These are phyloP conservation scores for Ascosphaera aggregata DNA, from an alignment of 2,329 filamentous ascomycete species.

Conservation along the genomic window DNA sequence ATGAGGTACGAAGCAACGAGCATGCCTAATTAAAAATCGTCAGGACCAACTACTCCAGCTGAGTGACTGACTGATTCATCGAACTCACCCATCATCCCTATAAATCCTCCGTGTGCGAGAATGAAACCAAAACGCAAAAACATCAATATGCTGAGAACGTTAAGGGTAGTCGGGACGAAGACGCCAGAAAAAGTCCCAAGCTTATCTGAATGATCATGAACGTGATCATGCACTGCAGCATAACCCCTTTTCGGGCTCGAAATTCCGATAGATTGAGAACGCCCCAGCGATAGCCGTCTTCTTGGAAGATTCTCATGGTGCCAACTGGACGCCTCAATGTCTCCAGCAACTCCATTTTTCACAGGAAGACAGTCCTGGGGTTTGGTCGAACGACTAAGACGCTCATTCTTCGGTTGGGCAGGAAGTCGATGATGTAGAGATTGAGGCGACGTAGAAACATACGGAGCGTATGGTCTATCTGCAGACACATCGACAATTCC, in stretches of 20 bases:
- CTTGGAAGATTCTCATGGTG: neutral
- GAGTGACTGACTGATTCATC: constrained; percentile 1
- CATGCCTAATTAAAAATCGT: constrained; percentile 28
- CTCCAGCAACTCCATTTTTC: too few relatives aligned
- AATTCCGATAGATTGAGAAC: neutral
- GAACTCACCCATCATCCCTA: constrained; percentile 52
- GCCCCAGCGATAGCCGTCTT: neutral
- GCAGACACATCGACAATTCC: constrained; percentile 1
- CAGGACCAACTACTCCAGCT: constrained; percentile 6
- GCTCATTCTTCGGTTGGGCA: neutral
- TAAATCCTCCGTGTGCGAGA: constrained; percentile 52
- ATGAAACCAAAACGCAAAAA: constrained; percentile 76
- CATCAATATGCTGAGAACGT: constrained; percentile 79
- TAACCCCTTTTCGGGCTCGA: neutral
- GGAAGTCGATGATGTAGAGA: neutral
- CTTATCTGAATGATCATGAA: constrained; percentile 26
- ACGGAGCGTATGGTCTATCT: neutral
- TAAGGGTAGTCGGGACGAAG: constrained; percentile 72
- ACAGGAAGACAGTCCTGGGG: too few relatives aligned
- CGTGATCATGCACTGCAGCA: neutral
- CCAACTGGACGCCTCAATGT: neutral
- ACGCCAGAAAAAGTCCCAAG: constrained; percentile 57
- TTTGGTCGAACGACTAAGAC: too few relatives aligned
- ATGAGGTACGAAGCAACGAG: constrained; percentile 55
- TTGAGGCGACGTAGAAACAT: constrained; percentile 1